Conservation (phyloP, 805 yeast species). For the Cyberlindnera euphorbiiphila region DNA sequence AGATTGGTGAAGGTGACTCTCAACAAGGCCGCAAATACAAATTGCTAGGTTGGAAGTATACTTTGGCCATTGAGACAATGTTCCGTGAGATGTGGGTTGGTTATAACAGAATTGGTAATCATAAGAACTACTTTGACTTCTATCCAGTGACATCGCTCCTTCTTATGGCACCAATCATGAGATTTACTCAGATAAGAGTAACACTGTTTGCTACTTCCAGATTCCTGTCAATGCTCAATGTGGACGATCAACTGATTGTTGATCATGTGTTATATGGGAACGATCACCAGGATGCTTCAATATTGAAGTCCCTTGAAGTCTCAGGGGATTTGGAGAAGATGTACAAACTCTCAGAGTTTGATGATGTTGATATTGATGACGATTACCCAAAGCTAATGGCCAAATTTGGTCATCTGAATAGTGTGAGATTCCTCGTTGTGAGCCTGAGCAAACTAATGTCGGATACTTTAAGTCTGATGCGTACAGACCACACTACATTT, state of each 20-base stretch:
- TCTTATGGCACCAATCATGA: slow-evolving; percentile 16
- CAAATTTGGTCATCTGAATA: slow-evolving; percentile 11
- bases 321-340: slow-evolving; percentile 8
- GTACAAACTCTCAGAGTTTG: slow-evolving; percentile 10
- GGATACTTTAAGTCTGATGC: slow-evolving; percentile 13
- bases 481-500: slow-evolving; percentile 9
- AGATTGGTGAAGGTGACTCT: slow-evolving; percentile 11
- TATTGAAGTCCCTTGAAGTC: slow-evolving; percentile 4
- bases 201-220: slow-evolving; percentile 12
- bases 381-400: slow-evolving; percentile 4
- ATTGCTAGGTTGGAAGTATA: slow-evolving; percentile 16
- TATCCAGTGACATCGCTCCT: slow-evolving; percentile 11
- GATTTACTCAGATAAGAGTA: slow-evolving; percentile 19
- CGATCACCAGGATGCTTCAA: slow-evolving; percentile 2
- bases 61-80: slow-evolving; percentile 12
- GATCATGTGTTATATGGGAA: slow-evolving; percentile 15
- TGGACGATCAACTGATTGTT: slow-evolving; percentile 15
- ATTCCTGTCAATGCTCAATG: slow-evolving; percentile 8
- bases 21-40: slow-evolving; percentile 4
- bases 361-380: slow-evolving; percentile 13
- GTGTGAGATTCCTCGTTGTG: slow-evolving; percentile 11
- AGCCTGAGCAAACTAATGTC: slow-evolving; percentile 10
- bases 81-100: slow-evolving; percentile 18
- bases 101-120: slow-evolving; percentile 9
- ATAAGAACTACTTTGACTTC: slow-evolving; percentile 11